Conservation (phyloP, 176 grass and related monocot genomes). For the Puccinellia tenuiflora region DNA sequence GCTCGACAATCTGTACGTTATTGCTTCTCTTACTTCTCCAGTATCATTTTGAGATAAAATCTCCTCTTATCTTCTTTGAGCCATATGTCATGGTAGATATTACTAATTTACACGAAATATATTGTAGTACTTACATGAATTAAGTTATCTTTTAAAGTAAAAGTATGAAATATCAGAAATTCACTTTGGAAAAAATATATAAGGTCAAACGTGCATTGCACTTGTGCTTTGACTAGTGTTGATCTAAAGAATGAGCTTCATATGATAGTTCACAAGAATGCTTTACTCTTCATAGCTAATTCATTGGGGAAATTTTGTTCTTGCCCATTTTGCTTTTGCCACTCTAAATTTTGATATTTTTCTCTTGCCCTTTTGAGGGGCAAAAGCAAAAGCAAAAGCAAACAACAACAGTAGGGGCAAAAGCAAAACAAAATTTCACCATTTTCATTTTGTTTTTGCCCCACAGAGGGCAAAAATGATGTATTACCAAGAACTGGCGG, state of each 20-base stretch:
- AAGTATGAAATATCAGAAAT: background rate
- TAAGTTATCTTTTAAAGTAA: background rate
- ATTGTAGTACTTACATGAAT: background rate
- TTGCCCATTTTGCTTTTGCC: too few species aligned
- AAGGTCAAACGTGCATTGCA: background rate
- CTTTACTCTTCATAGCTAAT: background rate
- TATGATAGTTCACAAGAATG: background rate
- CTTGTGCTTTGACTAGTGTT: background rate
- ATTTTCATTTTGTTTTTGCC: too few species aligned
- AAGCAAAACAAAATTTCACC: too few species aligned
- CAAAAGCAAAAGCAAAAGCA: too few species aligned
- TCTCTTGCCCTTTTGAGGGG: too few species aligned
- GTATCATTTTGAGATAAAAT: background rate
- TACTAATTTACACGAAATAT: background rate
- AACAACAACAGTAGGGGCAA: too few species aligned
- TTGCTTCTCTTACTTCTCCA: background rate
- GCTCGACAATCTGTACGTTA: background rate
- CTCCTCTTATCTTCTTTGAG: background rate
- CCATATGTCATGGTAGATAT: background rate
- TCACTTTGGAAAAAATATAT: background rate
- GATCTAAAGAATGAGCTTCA: background rate
- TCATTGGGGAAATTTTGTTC: too few species aligned
- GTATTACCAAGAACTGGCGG: too few species aligned
- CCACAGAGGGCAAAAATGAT: too few species aligned
- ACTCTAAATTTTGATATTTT: too few species aligned